Evolutionary conservation across 768 basidiomycete genomes (phyloP), one percentile per base, ranked within the genome.

Genomic region (Auricularia sp.): DNA sequence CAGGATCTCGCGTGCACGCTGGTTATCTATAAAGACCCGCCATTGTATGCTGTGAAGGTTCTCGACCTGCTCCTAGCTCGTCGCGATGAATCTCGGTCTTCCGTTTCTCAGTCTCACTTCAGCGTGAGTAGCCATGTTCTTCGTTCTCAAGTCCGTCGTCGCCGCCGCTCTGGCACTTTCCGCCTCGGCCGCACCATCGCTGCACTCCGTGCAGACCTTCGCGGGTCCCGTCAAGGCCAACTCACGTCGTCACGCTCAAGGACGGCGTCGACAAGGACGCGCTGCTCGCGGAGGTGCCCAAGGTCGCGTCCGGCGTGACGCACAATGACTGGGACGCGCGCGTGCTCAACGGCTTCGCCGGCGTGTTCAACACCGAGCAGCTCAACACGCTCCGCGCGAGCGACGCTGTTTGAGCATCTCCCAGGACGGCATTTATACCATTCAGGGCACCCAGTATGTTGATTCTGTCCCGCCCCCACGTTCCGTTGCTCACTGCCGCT

Each of bases 321-420:
- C 56, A 59, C 56, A 14, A 14, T 4, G 56, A 65, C 11, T 65
- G 64, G 64, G 59, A 61, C 35, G 54, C 64, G 10, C 36, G 35
- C 16, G 33, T 65, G 24, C 44, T 65, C 39, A 65, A 65, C 34
- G 64, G 59, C 24, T 42, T 65, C 21, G 64, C 64, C 6, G 64
- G 64, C 36, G 18, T n/a, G 13, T 65, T 65, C 51, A 61, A 62
- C 59, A 21, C 36, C 16, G 58, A 61, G 21, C 44, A 45, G 1
- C 36, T 65, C 24, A 47, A 65, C 42, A 37, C 36, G 16, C 37
- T 65, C 18, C 64, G 64, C 33, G 64, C 64, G 24, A 58, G 61
- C 36, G 61, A 44, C 59, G 59, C 42, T 24, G 64, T 65, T 65
- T 35, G 64, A 61, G 59, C 37, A 65, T 65, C 47, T 33, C 42